These are phyloP conservation scores for Misopates orontium DNA, from an alignment of 257 asterid genomes.

Conservation along the genomic window DNA sequence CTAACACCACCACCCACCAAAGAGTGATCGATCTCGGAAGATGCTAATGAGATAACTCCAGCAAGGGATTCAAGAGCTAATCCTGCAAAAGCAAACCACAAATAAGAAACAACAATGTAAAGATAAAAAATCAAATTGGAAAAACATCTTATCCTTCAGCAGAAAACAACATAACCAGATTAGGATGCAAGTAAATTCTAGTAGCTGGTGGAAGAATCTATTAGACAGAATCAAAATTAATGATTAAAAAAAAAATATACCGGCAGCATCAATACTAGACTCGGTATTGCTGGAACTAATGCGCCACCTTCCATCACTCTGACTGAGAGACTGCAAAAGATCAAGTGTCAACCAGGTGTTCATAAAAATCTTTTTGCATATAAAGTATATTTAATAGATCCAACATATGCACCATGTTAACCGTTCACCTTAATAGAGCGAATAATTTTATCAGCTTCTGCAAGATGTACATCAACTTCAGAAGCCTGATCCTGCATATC, in stretches of 20 bases:
- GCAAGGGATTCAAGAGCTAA: constrained; percentile 86
- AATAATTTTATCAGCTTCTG: constrained; percentile 65
- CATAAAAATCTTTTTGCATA: constrained; percentile 4
- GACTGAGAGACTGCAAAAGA: constrained; percentile 80
- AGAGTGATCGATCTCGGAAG: constrained; percentile 72
- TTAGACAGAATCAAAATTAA: not conserved
- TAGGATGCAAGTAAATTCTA: not conserved
- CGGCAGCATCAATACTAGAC: constrained; percentile 89
- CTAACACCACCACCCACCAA: constrained; percentile 52
- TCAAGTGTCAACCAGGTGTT: constrained; percentile 27
- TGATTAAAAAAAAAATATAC: constrained; percentile 34
- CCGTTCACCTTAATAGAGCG: constrained; percentile 73
- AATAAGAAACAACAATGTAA: constrained; percentile 16
- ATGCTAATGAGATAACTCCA: constrained; percentile 78
- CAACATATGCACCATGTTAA: constrained; percentile 17
- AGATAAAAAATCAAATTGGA: constrained; percentile 17
- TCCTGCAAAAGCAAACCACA: constrained; percentile 49
- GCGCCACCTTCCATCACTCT: constrained; percentile 99
- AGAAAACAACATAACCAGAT: not conserved
- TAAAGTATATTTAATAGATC: constrained; percentile 20
- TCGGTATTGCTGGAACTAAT: constrained; percentile 78
- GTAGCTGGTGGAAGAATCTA: not conserved
- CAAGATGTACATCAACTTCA: constrained; percentile 61
- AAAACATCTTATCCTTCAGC: not conserved
- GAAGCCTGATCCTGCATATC: constrained; percentile 66